phyloP scores from a whole-genome alignment of 306 rosid species.

The Rosa persica region DNA sequence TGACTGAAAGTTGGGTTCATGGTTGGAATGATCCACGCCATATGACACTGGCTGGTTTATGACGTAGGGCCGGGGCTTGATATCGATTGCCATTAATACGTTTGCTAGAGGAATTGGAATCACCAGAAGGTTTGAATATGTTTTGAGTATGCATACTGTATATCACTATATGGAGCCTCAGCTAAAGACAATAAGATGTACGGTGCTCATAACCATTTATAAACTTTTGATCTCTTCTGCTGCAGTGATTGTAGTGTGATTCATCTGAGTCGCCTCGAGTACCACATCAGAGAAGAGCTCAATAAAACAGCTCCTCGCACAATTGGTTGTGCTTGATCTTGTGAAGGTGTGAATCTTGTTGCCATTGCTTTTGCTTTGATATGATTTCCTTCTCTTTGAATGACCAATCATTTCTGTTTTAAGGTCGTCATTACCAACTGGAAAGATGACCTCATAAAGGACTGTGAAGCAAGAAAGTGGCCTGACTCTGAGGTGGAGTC shows the following conservation, averaged over 20 bases:
- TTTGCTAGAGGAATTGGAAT: conserved; percentile 96
- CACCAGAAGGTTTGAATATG: conserved; percentile 75
- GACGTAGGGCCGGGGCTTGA: conserved; percentile 91
- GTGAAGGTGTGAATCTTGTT: conserved; percentile 63
- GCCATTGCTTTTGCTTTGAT: conserved; percentile 18
- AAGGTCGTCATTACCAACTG: conserved; percentile 89
- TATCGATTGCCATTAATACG: conserved; percentile 75
- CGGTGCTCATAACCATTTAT: conserved; percentile 7
- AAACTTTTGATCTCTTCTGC: conserved; percentile 11
- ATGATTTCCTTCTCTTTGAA: not conserved
- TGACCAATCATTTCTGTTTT: conserved; percentile 22
- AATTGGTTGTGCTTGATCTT: conserved; percentile 86
- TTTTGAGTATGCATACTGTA: not conserved
- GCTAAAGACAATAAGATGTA: not conserved
- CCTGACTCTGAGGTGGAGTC: conserved; percentile 76
- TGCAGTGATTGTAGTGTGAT: conserved; percentile 86
- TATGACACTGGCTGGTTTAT: conserved; percentile 88
- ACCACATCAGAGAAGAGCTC: conserved; percentile 91
- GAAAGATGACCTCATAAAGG: conserved; percentile 59
- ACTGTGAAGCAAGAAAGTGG: conserved; percentile 84
- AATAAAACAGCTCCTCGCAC: conserved; percentile 71
- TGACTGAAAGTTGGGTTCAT: conserved; percentile 89
- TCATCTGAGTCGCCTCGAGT: conserved; percentile 81
- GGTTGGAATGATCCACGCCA: conserved; percentile 99
- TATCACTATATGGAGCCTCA: not conserved